Evolutionary conservation across 164 flowering plant species (phyloP), one percentile per base, ranked within the genome.

Genomic region (Magnolia changhungtana): DNA sequence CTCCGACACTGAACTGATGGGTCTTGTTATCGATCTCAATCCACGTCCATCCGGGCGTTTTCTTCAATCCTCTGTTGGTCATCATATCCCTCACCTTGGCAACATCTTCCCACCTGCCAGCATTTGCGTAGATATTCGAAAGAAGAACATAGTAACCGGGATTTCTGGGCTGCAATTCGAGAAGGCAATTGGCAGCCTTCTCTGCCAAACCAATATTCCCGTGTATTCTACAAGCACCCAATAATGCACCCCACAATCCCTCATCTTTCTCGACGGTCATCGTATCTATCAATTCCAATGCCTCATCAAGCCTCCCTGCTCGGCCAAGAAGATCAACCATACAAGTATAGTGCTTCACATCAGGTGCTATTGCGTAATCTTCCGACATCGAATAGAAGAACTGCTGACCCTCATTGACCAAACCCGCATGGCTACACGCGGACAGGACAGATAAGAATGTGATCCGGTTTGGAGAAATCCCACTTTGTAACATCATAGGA

Each of bases 251-350:
- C 87, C 88, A 88, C 16, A 89, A 27, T 13, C 86, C 86, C 73
- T 86, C 88, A 69, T 87, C 89, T 77, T 80, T 81, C 76, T 86
- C 82, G 55, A 80, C 70, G 1, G 55, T 68, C 86, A 86, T 84
- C 8, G 18, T 75, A 63, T 81, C 84, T 18, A 87, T 84, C 82
- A 89, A 68, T 73, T 83, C 77, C 51, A 75, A 24, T 8, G 91
- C 93, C 76, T 88, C 90, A 68, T 82, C 77, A 11, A 89, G 83
- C 67, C 81, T 81, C 64, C 90, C 92, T 18, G 92, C 87, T 50
- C 90, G 89, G 20, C 90, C 90, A 31, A 89, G 76, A 11, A 89
- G 83, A 85, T 89, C 90, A 61, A 88, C 91, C 87, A 88, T 83
- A 65, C 90, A 90, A 49, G 91, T 87, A 72, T 83, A 85, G 78